A percentile compares a stretch with the other conserved stretches of the same genome.
These are phyloP conservation scores for Iris macrosiphon DNA, from an alignment of 106 monocot species.

Conservation along the genomic window DNA sequence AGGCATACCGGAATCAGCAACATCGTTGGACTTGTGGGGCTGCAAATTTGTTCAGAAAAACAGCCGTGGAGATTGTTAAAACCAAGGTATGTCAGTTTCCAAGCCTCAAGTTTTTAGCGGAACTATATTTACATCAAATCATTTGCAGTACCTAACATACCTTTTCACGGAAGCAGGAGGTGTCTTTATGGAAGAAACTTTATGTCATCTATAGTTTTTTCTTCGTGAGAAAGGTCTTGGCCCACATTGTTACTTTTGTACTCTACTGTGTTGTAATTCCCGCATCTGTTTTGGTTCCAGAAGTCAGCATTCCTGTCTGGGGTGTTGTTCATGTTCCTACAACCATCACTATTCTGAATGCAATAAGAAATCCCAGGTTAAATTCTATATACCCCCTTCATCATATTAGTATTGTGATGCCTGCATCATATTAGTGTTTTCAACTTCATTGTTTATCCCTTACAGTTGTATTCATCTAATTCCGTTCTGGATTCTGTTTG, in stretches of 20 bases:
- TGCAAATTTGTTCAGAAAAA: conserved; percentile 77
- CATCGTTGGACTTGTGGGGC: conserved; percentile 92
- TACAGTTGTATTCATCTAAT: conserved; percentile 51
- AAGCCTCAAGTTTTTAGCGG: too few relatives aligned
- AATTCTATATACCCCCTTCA: background rate
- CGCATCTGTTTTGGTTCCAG: conserved; percentile 60
- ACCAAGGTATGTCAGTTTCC: conserved; percentile 32
- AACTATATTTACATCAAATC: background rate
- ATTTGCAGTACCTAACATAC: background rate
- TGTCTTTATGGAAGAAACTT: conserved; percentile 69
- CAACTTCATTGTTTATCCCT: background rate
- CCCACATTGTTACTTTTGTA: conserved; percentile 69
- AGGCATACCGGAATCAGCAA: conserved; percentile 75
- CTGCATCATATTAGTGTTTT: background rate
- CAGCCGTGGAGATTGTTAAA: conserved; percentile 49
- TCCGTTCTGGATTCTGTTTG: conserved; percentile 75
- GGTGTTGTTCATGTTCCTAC: conserved; percentile 74
- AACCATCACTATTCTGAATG: conserved; percentile 57
- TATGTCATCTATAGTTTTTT: conserved; percentile 81
- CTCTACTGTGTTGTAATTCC: conserved; percentile 75
- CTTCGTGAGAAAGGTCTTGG: conserved; percentile 64
- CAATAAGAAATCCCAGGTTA: conserved; percentile 60
- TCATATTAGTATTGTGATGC: background rate
- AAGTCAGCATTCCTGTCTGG: conserved; percentile 73
- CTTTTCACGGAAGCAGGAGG: conserved; percentile 41